Base-by-base conservation (phyloP, 768 basidiomycete genomes). In the Mycena albidolilacea region DNA sequence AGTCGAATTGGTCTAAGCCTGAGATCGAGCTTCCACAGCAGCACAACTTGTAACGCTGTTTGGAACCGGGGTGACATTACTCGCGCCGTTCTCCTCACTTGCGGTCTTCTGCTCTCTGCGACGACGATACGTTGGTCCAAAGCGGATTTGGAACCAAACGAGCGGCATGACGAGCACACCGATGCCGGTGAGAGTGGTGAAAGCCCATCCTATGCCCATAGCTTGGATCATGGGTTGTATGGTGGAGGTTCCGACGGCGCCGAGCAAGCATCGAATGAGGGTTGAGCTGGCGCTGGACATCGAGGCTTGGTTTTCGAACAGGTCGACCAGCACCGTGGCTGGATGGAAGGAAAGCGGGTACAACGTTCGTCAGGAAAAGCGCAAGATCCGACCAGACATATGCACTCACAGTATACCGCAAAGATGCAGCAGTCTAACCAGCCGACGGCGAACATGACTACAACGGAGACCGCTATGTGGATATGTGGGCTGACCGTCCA, bases 61-160 rank as follows among this genome's bases (percentile, higher is more conserved):
- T 55, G 54, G 54, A 55, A 55, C 54, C 54, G 11, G 54, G 23
- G 23, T 55, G 54, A 55, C 54, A 55, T 55, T 35, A 35, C 54
- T 55, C 54, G 30, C 54, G 54, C 50, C 50, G 50, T 55, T 55
- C 54, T 55, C 54, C 30, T 35, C 54, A 55, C 30, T 35, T 55
- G 23, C 23, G 30, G 23, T 30, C 54, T 55, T 55, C 30, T 55
- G 23, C 54, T 55, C 54, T 35, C 54, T 55, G 54, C 54, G 54
- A 55, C 54, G 54, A 55, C 54, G 54, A 55, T 55, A 55, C 54
- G 30, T 55, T 30, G 54, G 54, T 55, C 54, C 54, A 55, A 55
- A 55, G 5, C 54, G 54, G 30, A 55, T 55, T 55, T 55, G 54
- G 54, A 55, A 55, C 54, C 54, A 55, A 55, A 55, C 23, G 21